phyloP scores from a whole-genome alignment of 176 grass and related monocot genomes.

The Eremochloa ophiuroides region DNA sequence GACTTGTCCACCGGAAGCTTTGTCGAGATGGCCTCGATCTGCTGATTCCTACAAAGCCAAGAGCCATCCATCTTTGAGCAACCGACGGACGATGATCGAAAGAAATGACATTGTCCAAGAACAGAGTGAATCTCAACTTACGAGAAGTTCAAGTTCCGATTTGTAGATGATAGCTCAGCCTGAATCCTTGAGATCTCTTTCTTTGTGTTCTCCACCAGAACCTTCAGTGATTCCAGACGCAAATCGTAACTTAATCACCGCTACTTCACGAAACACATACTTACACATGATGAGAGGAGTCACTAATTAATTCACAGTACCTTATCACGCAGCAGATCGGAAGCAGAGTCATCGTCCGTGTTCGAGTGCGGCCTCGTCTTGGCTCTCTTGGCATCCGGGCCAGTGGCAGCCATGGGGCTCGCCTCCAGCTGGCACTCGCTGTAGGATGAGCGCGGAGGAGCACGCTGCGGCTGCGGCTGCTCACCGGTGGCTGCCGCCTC shows the following conservation, averaged over 20 bases:
- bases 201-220: slow-evolving; percentile 76
- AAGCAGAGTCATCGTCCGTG: slow-evolving; percentile 27
- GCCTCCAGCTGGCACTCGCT: slow-evolving; percentile 54
- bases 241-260: background rate
- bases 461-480: slow-evolving; percentile 8
- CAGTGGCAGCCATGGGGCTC: slow-evolving; percentile 31
- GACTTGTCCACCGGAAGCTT: slow-evolving; percentile 76
- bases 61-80: background rate
- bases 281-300: background rate
- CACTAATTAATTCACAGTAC: background rate
- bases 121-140: slow-evolving; percentile 18
- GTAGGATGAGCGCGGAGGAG: slow-evolving; percentile 28
- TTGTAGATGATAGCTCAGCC: slow-evolving; percentile 60
- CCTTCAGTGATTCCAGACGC: slow-evolving; percentile 42
- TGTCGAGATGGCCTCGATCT: slow-evolving; percentile 78
- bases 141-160: slow-evolving; percentile 67
- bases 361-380: slow-evolving; percentile 43
- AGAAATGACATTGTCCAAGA: background rate
- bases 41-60: slow-evolving; percentile 47
- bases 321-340: slow-evolving; percentile 57
- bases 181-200: slow-evolving; percentile 89
- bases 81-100: background rate
- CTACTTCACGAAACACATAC: background rate
- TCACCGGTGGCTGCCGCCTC: slow-evolving; percentile 1
- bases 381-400: slow-evolving; percentile 51